Percentiles rank a stretch among this genome's conserved stretches.
phyloP scores from a whole-genome alignment of 805 yeast genomes.

The Metschnikowia bowlesiae region DNA sequence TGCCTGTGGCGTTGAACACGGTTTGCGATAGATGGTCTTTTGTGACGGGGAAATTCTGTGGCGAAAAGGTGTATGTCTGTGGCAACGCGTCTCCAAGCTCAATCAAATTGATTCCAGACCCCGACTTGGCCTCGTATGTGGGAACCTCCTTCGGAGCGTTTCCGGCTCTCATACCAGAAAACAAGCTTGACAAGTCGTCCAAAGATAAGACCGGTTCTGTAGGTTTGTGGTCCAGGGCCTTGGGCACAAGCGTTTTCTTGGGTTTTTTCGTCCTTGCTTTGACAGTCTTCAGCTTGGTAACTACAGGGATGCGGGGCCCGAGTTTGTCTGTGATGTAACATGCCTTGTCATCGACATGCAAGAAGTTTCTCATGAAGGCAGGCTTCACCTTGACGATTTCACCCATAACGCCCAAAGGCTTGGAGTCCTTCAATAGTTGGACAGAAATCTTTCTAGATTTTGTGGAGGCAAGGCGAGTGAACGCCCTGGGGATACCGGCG shows the following conservation, averaged over 20 bases:
- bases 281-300: constrained; percentile 16
- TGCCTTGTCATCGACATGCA: constrained; percentile 72
- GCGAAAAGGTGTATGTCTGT: constrained; percentile 17
- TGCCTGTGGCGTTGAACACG: constrained; percentile 30
- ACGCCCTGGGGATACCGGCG: constrained; percentile 7
- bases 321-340: constrained; percentile 47
- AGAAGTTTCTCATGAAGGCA: constrained; percentile 73
- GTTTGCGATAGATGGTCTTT: constrained; percentile 21
- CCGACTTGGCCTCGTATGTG: constrained; percentile 17
- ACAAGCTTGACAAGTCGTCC: constrained; percentile 35
- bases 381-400: constrained; percentile 73
- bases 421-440: constrained; percentile 68
- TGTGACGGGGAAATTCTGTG: constrained; percentile 24
- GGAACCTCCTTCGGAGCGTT: constrained; percentile 5
- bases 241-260: constrained; percentile 1
- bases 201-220: constrained; percentile 28
- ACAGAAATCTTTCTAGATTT: constrained; percentile 51
- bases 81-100: constrained; percentile 34
- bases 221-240: neutral
- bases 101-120: constrained; percentile 21
- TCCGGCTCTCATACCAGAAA: constrained; percentile 23
- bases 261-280: constrained; percentile 7
- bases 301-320: constrained; percentile 41
- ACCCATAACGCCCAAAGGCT: constrained; percentile 63
- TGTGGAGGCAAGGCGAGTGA: constrained; percentile 17